Evolutionary conservation across 2,329 filamentous ascomycete genomes (phyloP).

Genomic region (Macrophomina tecta): DNA sequence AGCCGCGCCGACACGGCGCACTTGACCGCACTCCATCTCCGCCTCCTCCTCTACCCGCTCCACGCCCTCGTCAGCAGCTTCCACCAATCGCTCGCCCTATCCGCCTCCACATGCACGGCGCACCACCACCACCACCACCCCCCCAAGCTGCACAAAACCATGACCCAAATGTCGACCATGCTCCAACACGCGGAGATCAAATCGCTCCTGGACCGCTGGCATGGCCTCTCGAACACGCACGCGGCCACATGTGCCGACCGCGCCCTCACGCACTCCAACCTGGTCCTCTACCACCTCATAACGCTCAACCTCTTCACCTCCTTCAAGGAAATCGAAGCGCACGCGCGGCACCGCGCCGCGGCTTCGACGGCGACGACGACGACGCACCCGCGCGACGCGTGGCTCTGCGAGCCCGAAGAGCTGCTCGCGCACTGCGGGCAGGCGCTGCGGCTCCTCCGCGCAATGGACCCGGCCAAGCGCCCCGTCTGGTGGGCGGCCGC

Average conservation of each 20-base stretch:
- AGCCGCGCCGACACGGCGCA: neutral
- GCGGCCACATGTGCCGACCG: conserved; percentile 56
- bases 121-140: neutral
- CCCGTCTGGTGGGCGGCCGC: conserved; percentile 65
- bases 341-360: conserved; percentile 58
- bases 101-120: conserved; percentile 40
- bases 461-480: conserved; percentile 55
- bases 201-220: conserved; percentile 61
- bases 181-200: conserved; percentile 54
- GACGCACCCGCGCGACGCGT: neutral
- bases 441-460: conserved; percentile 57
- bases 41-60: conserved; percentile 3
- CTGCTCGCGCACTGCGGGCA: conserved; percentile 63
- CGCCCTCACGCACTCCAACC: conserved; percentile 59
- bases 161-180: conserved; percentile 41
- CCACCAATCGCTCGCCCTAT: conserved; percentile 59
- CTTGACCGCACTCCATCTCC: neutral
- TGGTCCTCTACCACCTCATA: conserved; percentile 59
- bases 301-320: conserved; percentile 43
- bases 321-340: conserved; percentile 61
- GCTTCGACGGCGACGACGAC: conserved; percentile 24
- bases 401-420: neutral
- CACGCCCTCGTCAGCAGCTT: conserved; percentile 58
- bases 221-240: conserved; percentile 48
- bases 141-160: conserved; percentile 25